These are phyloP conservation scores for Ricinus communis DNA, from an alignment of 345 rosid genomes.

Conservation along the genomic window DNA sequence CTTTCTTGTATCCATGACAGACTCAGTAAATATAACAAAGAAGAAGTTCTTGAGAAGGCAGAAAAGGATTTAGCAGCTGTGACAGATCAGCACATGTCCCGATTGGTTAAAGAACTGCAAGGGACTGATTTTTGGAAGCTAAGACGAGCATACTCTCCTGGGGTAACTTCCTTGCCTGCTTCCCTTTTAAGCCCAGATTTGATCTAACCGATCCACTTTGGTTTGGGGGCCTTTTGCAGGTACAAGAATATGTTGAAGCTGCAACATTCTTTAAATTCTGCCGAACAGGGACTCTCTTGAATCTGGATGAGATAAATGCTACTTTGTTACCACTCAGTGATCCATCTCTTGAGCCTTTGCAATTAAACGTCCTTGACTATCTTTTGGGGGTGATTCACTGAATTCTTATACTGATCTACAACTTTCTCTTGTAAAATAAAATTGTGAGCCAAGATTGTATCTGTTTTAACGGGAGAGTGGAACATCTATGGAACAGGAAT, in stretches of 20 bases:
- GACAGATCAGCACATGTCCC: constrained; percentile 52
- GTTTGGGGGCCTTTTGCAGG: constrained; percentile 45
- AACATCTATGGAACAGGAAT: not conserved
- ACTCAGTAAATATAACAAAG: constrained; percentile 64
- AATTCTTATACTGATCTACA: constrained; percentile 7
- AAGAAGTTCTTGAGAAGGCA: constrained; percentile 77
- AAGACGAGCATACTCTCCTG: constrained; percentile 87
- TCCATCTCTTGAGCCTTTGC: constrained; percentile 71
- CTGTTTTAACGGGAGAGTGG: not conserved
- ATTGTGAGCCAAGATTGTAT: not conserved
- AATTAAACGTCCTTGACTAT: constrained; percentile 89
- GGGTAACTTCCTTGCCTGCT: constrained; percentile 47
- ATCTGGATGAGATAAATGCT: constrained; percentile 76
- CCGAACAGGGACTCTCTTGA: constrained; percentile 57
- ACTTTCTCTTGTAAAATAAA: not conserved
- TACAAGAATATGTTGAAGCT: constrained; percentile 95
- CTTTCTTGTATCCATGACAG: constrained; percentile 33
- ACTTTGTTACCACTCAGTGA: constrained; percentile 58
- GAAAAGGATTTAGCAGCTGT: constrained; percentile 75
- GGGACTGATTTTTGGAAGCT: constrained; percentile 95
- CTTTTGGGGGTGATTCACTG: constrained; percentile 69
- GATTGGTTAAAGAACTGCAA: constrained; percentile 72
- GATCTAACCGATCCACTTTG: constrained; percentile 1
- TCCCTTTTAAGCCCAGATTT: not conserved
- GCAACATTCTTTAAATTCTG: constrained; percentile 87